Conservation (phyloP, 805 yeast species). For the Candida chauliodis region DNA sequence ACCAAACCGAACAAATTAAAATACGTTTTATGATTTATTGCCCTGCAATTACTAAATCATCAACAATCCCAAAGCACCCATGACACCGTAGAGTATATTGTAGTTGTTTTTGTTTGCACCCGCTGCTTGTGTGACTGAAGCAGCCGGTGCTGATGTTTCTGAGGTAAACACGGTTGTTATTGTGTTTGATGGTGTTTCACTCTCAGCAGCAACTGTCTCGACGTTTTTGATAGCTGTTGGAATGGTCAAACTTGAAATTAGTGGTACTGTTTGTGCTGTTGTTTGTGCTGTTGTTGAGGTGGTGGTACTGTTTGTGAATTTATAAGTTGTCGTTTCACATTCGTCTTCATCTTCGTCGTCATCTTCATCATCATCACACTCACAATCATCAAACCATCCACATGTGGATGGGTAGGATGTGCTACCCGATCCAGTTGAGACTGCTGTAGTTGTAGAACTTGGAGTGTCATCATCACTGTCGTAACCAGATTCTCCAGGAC, state of each 20-base stretch:
- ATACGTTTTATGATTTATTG: conserved; percentile 5
- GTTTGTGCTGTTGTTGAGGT: background rate
- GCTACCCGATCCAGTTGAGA: background rate
- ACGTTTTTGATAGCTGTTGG: conserved; percentile 5
- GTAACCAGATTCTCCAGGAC: conserved; percentile 14
- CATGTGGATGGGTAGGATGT: conserved; percentile 5
- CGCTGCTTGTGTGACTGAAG: conserved; percentile 4
- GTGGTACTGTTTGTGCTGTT: background rate
- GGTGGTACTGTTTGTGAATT: background rate
- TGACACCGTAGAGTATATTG: conserved; percentile 4
- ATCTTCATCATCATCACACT: conserved; percentile 6
- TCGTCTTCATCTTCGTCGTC: conserved; percentile 7
- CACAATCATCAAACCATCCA: conserved; percentile 12
- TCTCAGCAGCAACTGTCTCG: conserved; percentile 2
- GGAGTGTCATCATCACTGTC: conserved; percentile 12
- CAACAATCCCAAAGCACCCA: conserved; percentile 6
- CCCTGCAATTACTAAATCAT: conserved; percentile 11
- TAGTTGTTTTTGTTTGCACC: background rate
- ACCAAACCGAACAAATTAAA: background rate
- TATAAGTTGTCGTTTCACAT: conserved; percentile 5
- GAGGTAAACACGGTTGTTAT: conserved; percentile 2
- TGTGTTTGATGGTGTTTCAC: background rate
- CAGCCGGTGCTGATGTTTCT: background rate
- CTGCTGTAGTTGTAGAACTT: conserved; percentile 1
- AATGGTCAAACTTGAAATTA: background rate